Evolutionary conservation across 2,329 filamentous ascomycete genomes (phyloP), one percentile per base, ranked within the genome.

Genomic region (Fonsecaea pugnacius): DNA sequence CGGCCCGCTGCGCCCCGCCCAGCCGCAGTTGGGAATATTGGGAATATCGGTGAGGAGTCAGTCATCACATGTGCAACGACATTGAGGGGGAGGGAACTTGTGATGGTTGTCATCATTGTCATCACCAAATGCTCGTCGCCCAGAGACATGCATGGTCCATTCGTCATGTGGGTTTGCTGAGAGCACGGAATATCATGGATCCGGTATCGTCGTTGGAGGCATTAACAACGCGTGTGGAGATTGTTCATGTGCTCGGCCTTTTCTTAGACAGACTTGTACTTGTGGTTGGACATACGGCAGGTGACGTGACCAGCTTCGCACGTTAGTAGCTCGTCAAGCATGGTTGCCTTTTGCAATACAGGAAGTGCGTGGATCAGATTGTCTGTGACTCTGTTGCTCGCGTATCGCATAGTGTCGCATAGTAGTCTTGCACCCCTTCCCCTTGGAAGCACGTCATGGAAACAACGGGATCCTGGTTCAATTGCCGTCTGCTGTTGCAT

Each of bases 1-100:
- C 58, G 58, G 52, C 38, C 33, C 27, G 32, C 40, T 54, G 52
- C 55, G 54, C 61, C 53, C 43, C 57, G 7, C n/a, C 38, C 16
- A 58, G 40, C 53, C 18, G 50, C 40, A 58, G 60, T 54, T 43
- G 54, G 21, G 35, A 18, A 57, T 2, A 21, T 56, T 57, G 32
- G 46, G 43, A 56, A 18, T 30, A 32, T 51, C 40, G 53, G 50
- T 53, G 48, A 54, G 50, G 50, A 14, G 43, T 54, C 33, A 35
- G 35, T 53, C n/a, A 52, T 36, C n/a, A 21, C 30, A 56, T 40
- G 32, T 18, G 24, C 10, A 16, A 33, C 7, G 3, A 52, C 21
- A n/a, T 7, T 21, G 50, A 12, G 5, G 5, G 21, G 8, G 18
- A 30, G 27, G 30, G 43, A 27, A 27, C 51, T 53, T 33, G 51